Percentiles rank a stretch among this genome's conserved stretches.
Conservation (phyloP, 371 early-diverging fungal species). For the Batrachochytrium dendrobatidis region DNA sequence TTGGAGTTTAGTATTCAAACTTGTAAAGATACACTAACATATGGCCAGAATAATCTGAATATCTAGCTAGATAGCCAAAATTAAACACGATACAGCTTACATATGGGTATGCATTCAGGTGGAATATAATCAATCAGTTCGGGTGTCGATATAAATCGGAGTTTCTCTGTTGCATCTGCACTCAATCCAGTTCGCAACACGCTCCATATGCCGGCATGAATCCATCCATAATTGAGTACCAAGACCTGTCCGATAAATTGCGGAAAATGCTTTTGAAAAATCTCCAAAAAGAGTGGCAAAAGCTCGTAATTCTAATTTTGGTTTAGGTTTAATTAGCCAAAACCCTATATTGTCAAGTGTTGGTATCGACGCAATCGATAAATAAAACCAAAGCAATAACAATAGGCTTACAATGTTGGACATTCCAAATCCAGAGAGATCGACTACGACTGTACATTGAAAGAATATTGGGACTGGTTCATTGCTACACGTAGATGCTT, state of each 20-base stretch:
- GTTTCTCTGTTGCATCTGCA: conserved; percentile 27
- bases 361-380: no score
- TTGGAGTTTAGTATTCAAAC: not conserved
- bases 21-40: no score
- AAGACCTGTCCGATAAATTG: conserved; percentile 32
- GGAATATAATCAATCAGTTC: conserved; percentile 24
- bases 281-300: conserved; percentile 31
- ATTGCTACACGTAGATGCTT: not conserved
- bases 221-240: conserved; percentile 45
- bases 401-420: conserved; percentile 17
- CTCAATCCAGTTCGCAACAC: conserved; percentile 29
- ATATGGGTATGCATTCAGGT: conserved; percentile 15
- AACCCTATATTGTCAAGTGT: no score
- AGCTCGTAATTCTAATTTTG: conserved; percentile 26
- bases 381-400: no score
- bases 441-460: conserved; percentile 28
- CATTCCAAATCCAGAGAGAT: conserved; percentile 33
- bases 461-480: conserved; percentile 7
- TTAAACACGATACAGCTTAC: not conserved
- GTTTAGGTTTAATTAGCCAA: no score
- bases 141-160: conserved; percentile 28
- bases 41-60: not conserved
- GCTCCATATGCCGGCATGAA: conserved; percentile 42
- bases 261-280: conserved; percentile 36
- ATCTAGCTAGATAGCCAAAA: not conserved